Base-by-base conservation (phyloP, 768 basidiomycete species). In the Leccinum arenicola region DNA sequence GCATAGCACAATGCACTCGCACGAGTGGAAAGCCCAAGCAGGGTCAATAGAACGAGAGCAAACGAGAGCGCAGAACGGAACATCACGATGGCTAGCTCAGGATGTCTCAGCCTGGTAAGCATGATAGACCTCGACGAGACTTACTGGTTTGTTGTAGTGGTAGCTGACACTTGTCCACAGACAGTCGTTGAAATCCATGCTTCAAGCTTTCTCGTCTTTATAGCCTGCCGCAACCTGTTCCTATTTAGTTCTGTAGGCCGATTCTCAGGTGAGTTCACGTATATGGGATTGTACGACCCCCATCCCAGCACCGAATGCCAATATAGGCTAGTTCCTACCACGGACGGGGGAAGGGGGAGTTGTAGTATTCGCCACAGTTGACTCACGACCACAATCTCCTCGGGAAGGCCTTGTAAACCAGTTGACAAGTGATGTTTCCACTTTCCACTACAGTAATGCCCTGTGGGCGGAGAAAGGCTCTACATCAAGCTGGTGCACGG, bases 1-100 rank as follows among this genome's bases (percentile, higher is more conserved):
- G 61, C 54, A 17, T 47, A 14, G 23, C 61, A 62, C 19, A 1
- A 4, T 3, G 60, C 59, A 10, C 23, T 33, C 17, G 40, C 54
- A 35, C 17, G 35, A 14, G 45, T 40, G 23, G 58, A 48, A 12
- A 61, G 7, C n/a, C 19, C 55, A 27, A 59, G 58, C n/a, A 61
- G 43, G 33, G 10, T 38, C 31, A 47, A 38, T 23, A 53, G 23
- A 17, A 60, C 1, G 12, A 60, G 47, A 31, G 31, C 36, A 10
- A 53, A 9, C 12, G 48, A 50, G 14, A 50, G 21, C 23, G 48
- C 47, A 11, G 52, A 21, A 12, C 25, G 52, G 31, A 36, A 35
- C 60, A 60, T 61, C 6, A 43, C 5, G 43, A 43, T 43, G 4
- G 12, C 25, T 33, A 5, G 29, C 15, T 36, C 11, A 33, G 33